A percentile compares a stretch with the other conserved stretches of the same genome.
These are phyloP conservation scores for Clarkia xantiana DNA, from an alignment of 345 rosid species.

Conservation along the genomic window DNA sequence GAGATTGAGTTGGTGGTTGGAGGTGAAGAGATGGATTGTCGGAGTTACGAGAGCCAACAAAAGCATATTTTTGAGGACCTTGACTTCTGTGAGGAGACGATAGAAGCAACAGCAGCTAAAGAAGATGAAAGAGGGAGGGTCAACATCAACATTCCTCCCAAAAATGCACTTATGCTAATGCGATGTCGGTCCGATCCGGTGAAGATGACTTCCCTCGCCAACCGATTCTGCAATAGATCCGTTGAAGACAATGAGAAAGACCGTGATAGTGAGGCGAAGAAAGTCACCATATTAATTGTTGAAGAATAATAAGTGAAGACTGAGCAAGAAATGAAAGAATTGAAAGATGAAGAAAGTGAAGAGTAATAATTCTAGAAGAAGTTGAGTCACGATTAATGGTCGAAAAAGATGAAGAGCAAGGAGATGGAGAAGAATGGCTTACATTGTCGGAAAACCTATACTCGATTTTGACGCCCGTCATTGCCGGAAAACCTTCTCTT, in stretches of 20 bases:
- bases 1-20: slow-evolving; percentile 38
- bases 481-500: no score
- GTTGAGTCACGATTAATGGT: not conserved
- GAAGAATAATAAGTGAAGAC: slow-evolving; percentile 5
- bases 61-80: slow-evolving; percentile 64
- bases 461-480: no score
- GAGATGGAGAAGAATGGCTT: not conserved
- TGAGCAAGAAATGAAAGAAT: slow-evolving; percentile 15
- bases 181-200: slow-evolving; percentile 96
- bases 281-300: not conserved
- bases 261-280: slow-evolving; percentile 5
- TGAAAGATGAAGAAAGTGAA: slow-evolving; percentile 2
- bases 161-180: no score
- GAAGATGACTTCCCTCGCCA: slow-evolving; percentile 74
- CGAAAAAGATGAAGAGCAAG: slow-evolving; percentile 6
- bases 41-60: slow-evolving; percentile 43
- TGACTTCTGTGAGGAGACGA: slow-evolving; percentile 30
- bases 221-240: slow-evolving; percentile 53
- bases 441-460: no score
- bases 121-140: slow-evolving; percentile 38
- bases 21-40: slow-evolving; percentile 15
- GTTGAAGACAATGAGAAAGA: slow-evolving; percentile 13
- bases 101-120: slow-evolving; percentile 6
- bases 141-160: no score
- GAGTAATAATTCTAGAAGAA: not conserved